Evolutionary conservation across 2,329 filamentous ascomycete species (phyloP).

Genomic region (Botrytis medusae): DNA sequence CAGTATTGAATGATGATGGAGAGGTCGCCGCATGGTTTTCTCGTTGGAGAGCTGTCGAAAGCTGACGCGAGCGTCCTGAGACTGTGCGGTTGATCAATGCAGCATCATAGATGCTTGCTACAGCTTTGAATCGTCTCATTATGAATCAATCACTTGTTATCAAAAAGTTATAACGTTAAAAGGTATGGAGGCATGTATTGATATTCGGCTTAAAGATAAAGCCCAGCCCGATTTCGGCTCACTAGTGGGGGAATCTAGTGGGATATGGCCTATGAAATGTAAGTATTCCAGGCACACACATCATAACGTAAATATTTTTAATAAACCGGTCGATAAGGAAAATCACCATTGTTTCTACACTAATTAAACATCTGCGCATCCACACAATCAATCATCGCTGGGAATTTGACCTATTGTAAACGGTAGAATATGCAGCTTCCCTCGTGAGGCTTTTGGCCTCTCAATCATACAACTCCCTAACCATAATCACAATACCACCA

Average conservation of each 20-base stretch:
- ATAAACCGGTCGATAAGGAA: background rate
- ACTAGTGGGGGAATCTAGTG: conserved; percentile 5
- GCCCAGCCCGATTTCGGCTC: conserved; percentile 13
- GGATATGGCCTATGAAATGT: background rate
- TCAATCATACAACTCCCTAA: conserved; percentile 21
- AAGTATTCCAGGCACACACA: background rate
- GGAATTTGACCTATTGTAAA: background rate
- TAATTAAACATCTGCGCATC: conserved; percentile 33
- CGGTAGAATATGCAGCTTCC: conserved; percentile 8
- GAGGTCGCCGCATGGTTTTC: conserved; percentile 19
- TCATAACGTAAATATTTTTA: background rate
- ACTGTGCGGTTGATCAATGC: conserved; percentile 20
- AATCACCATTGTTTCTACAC: conserved; percentile 23
- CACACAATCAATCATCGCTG: conserved; percentile 11
- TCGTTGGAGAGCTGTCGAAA: conserved; percentile 34
- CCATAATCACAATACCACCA: conserved; percentile 24
- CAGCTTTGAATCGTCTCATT: conserved; percentile 38
- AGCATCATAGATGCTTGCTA: conserved; percentile 28
- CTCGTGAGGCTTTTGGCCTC: conserved; percentile 18
- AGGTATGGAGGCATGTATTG: conserved; percentile 14
- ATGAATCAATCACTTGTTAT: conserved; percentile 31
- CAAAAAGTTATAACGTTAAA: conserved; percentile 13
- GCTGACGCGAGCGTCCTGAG: conserved; percentile 28
- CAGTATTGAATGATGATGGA: conserved; percentile 17
- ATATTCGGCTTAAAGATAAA: conserved; percentile 22